Evolutionary conservation across 371 early-diverging fungal species (phyloP), one percentile per base, ranked within the genome.

Genomic region (Mucor circinelloides): DNA sequence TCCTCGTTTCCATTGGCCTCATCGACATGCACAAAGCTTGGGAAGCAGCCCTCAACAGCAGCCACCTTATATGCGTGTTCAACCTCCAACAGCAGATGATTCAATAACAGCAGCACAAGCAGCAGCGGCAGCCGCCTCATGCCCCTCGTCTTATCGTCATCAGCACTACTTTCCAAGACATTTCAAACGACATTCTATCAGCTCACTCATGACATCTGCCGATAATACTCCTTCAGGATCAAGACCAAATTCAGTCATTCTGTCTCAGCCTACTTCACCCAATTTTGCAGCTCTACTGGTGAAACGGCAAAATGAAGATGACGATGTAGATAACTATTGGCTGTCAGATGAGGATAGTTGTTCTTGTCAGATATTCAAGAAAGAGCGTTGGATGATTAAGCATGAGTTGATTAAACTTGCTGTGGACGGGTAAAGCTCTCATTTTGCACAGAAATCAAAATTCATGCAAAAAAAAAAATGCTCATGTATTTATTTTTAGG

Each of bases 351-450:
- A 52, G 0, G 52, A 48, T 21, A 58, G n/a, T 21, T 58, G 36
- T 21, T 31, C 31, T 8, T 55, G 55, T 31, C 23, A 54, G 19
- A 12, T 17, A 23, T 6, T 32, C 13, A 44, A 50, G 6, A 60
- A 34, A n/a, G 70, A 78, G 42, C 73, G 79, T 30, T 78, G 80
- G 79, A 34, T 58, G 9, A 55, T 80, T 12, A 75, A 78, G 60
- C 71, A 78, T 46, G 83, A 83, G 55, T 61, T 83, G 21, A 68
- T 72, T 0, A 74, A 71, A 27, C 46, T 83, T 9, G 80, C 80
- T 19, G 42, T 80, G 5, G 76, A 83, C 62, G 79, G 79, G 83
- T 83, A 78, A 64, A 66, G 0, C n/a, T 5, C 6, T 42, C 36
- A 36, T 36, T 23, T 46, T 4, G 23, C 30, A 60, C 12, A 44